Base-by-base conservation (phyloP, 805 yeast genomes). In the Teunomyces lycoperdinae region DNA sequence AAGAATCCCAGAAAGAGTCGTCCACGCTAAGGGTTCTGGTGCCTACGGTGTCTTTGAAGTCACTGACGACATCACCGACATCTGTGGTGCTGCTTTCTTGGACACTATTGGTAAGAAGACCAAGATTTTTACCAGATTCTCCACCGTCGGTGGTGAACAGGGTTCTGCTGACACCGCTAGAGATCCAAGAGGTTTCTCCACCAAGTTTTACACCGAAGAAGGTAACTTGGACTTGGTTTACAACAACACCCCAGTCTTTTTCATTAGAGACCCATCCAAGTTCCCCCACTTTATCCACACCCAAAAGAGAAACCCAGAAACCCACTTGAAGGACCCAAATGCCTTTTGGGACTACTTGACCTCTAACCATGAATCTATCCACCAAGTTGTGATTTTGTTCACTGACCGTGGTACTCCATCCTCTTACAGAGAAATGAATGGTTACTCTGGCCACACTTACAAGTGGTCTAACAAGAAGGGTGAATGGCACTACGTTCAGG, bases 331-430 rank as follows among this genome's bases (percentile, higher is more conserved):
- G 68, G 94, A 87, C 66, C 77, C 92, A 14, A 78, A 84, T 69
- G 83, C 83, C 87, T 85, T 85, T 67, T 87, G 95, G 95, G 92
- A 87, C 68, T 87, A 84, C 65, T 76, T 85, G 63, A 79, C 85
- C 31, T 74, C 77, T 59, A 87, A 87, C 67, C 87, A 77, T 60
- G 95, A 87, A 70, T 74, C 89, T 24, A 68, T 79, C 52, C 94
- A 87, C 67, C 91, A 87, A 70, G 84, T 86, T 40, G 77, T 81
- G 80, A 75, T 77, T 50, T 73, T 87, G 64, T 87, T 87, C 67
- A 77, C 87, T 34, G 91, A 87, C 70, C 79, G 94, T 68, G 94
- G 95, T 67, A 86, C 92, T 44, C 94, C 94, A 24, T 79, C 82
- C 35, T 76, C 83, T 27, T 81, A 74, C 71, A 77, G 94, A 71